Conservation (phyloP, 2,329 filamentous ascomycete genomes). For the Aspergillus quadrilineatus region DNA sequence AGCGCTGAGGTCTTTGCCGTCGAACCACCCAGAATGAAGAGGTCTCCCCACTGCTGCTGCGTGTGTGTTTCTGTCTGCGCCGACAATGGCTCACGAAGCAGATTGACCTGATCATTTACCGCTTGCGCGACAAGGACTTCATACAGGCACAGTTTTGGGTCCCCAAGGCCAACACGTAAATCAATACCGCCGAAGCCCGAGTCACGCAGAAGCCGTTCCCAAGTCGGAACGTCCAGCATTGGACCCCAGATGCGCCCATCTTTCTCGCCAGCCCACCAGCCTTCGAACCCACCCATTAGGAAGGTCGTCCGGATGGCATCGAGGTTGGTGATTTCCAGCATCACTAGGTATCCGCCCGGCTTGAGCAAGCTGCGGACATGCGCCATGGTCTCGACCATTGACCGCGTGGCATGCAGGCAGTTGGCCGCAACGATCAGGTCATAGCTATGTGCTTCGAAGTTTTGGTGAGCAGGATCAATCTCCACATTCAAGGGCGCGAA, state of each 20-base stretch:
- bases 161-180: not conserved
- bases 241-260: not conserved
- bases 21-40: not conserved
- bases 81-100: conserved; percentile 6
- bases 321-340: not conserved
- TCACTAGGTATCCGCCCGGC: not conserved
- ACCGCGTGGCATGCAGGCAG: conserved; percentile 41
- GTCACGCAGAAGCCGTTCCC: not conserved
- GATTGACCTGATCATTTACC: not conserved
- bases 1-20: not conserved
- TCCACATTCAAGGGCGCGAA: conserved; percentile 36
- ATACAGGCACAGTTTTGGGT: not conserved
- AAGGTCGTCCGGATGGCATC: not conserved
- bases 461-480: conserved; percentile 31
- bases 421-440: conserved; percentile 35
- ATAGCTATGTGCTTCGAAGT: conserved; percentile 30
- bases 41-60: not conserved
- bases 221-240: not conserved
- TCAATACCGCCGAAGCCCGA: conserved; percentile 7
- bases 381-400: not conserved
- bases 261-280: conserved; percentile 2
- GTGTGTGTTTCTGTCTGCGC: not conserved
- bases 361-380: not conserved
- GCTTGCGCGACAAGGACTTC: conserved; percentile 4
- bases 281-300: not conserved